These are phyloP conservation scores for Zasmidium cellare DNA, from an alignment of 2,329 filamentous ascomycete genomes.

Conservation along the genomic window DNA sequence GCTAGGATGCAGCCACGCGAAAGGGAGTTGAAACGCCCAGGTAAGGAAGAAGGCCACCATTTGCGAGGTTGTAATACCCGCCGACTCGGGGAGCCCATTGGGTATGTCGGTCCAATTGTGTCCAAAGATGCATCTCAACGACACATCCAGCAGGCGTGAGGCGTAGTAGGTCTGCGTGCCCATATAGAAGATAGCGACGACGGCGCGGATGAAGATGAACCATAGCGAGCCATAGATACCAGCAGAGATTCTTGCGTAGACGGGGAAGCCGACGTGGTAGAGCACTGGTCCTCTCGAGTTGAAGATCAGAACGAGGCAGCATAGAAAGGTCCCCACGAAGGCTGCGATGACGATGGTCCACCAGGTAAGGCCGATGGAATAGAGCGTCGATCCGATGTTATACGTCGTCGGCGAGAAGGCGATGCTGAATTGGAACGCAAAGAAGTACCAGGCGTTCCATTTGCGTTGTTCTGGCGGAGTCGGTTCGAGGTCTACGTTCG, in stretches of 20 bases:
- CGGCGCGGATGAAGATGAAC: constrained; percentile 41
- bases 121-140: constrained; percentile 43
- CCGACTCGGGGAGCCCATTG: constrained; percentile 30
- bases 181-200: constrained; percentile 43
- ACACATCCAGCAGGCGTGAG: constrained; percentile 37
- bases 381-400: constrained; percentile 34
- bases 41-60: constrained; percentile 34
- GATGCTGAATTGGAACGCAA: constrained; percentile 36
- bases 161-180: constrained; percentile 38
- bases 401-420: constrained; percentile 38
- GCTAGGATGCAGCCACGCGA: constrained; percentile 36
- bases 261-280: constrained; percentile 41
- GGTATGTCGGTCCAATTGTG: constrained; percentile 36
- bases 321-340: constrained; percentile 31
- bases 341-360: constrained; percentile 36
- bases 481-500: constrained; percentile 26
- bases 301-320: constrained; percentile 36
- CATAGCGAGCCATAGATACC: constrained; percentile 42
- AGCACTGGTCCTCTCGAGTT: constrained; percentile 37
- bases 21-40: constrained; percentile 34
- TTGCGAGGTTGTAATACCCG: constrained; percentile 36
- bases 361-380: constrained; percentile 36
- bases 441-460: constrained; percentile 31
- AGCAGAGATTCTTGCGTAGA: constrained; percentile 35
- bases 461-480: constrained; percentile 24